Evolutionary conservation across 371 early-diverging fungal genomes (phyloP), one percentile per base, ranked within the genome.

Genomic region (Mortierella sp.): DNA sequence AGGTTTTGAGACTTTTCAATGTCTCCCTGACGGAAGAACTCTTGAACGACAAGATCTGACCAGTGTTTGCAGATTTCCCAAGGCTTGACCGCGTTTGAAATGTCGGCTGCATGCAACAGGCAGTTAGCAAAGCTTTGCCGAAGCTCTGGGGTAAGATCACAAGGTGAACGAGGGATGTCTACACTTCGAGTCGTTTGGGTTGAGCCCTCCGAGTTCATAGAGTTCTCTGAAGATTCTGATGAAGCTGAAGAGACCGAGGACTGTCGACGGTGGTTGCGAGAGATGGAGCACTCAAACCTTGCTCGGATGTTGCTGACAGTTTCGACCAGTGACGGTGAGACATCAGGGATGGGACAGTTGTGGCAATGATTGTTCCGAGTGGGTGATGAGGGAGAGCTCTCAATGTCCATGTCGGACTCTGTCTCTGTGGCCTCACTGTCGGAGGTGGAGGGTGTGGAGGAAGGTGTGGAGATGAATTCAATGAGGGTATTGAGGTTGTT

Each of bases 21-120:
- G 32, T 97, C 96, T 15, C 96, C 96, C 68, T 97, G 97, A 35
- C 86, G 76, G 66, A 93, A 94, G 56, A 95, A 96, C 80, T 97
- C 97, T 66, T 88, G 86, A 15, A 93, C 90, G 10, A 96, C 93
- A 54, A 93, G 70, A 83, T 94, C 92, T 0, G 95, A 92, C 97
- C 97, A 97, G 53, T 85, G 86, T 66, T 90, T 89, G 78, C 95
- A 96, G 54, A 95, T 83, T 0, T 85, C 82, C 93, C 94, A 95
- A 3, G 97, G 97, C 37, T 95, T 84, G 32, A 93, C 89, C 0
- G 96, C 90, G 65, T 97, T 97, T 66, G 93, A 93, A 56, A 96
- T 94, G 64, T 97, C 97, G 2, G 96, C 94, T 0, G 94, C 95
- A 68, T 96, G 96, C 5, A 96, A 81, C 35, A 96, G 69, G 12